Evolutionary conservation across 2,329 filamentous ascomycete species (phyloP), one percentile per base, ranked within the genome.

Genomic region (Acarospora socialis): DNA sequence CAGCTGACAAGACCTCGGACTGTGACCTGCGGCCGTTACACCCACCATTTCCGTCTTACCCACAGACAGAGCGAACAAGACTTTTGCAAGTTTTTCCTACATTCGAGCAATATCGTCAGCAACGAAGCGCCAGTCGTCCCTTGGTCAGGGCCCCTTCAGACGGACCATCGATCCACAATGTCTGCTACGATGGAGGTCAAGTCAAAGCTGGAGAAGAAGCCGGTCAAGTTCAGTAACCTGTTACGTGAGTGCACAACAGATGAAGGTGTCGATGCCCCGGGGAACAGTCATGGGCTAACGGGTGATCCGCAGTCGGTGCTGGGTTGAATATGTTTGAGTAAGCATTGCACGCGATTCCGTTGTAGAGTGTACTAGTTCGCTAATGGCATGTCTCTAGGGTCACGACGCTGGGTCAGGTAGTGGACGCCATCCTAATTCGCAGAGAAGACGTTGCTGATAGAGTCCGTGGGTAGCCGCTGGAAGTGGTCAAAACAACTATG

Each of bases 401-500:
- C 51, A 77, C 74, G 43, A 70, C 74, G 44, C 61, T 79, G 53
- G 74, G 74, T 54, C 74, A 79, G 66, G 66, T 70, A 64, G 15
- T 32, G 19, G 34, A 25, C 31, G 32, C 33, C 3, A 15, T 29
- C 12, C 20, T 19, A 28, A 20, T n/a, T 4, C 30, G 33, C 19
- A 27, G 36, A 26, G 37, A 32, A 20, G 17, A 16, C 21, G 9
- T 24, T 34, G 41, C 49, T 57, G 68, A 79, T 54, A 72, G 66
- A 43, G 69, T 68, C 37, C 59, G 69, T 44, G 63, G 65, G 45
- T 69, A 92, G 73, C 90, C 90, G 46, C 72, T 98, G 59, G 90
- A 98, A 71, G 90, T 98, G 62, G 73, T 81, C 69, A 98, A 98
- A 81, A 98, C 90, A 53, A 95, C 90, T 60, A 95, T 98, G 83